Conservation (phyloP, 208 protist genomes). For the Herpetomonas tarakana region DNA sequence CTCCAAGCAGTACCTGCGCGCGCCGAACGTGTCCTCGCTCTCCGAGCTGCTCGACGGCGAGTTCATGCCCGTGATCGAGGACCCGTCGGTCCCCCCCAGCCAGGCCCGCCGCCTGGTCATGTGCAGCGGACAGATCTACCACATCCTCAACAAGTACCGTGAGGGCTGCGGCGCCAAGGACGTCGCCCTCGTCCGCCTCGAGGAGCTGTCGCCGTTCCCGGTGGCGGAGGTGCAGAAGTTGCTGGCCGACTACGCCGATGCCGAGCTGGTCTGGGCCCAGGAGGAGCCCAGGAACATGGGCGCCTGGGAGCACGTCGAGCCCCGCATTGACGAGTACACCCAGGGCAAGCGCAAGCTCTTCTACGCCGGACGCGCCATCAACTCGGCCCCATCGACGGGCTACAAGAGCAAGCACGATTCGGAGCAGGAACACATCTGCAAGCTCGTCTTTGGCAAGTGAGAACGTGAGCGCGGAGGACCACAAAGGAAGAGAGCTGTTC, state of each 20-base stretch:
- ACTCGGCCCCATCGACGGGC: slow-evolving; percentile 56
- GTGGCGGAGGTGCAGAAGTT: slow-evolving; percentile 90
- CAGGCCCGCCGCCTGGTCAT: slow-evolving; percentile 92
- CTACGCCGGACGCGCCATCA: slow-evolving; percentile 62
- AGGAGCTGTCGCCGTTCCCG: slow-evolving; percentile 98
- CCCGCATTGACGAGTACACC: slow-evolving; percentile 80
- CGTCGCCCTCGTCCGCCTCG: slow-evolving; percentile 91
- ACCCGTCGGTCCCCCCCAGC: slow-evolving; percentile 48
- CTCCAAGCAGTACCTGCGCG: slow-evolving; percentile 89
- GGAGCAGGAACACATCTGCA: slow-evolving; percentile 68
- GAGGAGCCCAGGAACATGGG: slow-evolving; percentile 98
- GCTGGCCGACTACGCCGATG: slow-evolving; percentile 81
- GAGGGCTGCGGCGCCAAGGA: slow-evolving; percentile 52
- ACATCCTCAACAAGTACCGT: slow-evolving; percentile 83
- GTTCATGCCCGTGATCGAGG: slow-evolving; percentile 84
- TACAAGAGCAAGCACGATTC: slow-evolving; percentile 71
- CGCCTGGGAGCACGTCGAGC: slow-evolving; percentile 85
- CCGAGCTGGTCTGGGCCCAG: slow-evolving; percentile 95
- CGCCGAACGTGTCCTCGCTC: slow-evolving; percentile 79
- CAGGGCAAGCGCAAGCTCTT: slow-evolving; percentile 45
- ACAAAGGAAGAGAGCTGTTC: neutral
- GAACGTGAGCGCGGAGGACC: neutral
- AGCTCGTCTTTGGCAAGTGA: slow-evolving; percentile 24
- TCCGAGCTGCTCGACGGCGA: slow-evolving; percentile 41
- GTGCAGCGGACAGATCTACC: slow-evolving; percentile 98